These are phyloP conservation scores for Fusarium nisikadoi DNA, from an alignment of 2,329 filamentous ascomycete species.

Conservation along the genomic window DNA sequence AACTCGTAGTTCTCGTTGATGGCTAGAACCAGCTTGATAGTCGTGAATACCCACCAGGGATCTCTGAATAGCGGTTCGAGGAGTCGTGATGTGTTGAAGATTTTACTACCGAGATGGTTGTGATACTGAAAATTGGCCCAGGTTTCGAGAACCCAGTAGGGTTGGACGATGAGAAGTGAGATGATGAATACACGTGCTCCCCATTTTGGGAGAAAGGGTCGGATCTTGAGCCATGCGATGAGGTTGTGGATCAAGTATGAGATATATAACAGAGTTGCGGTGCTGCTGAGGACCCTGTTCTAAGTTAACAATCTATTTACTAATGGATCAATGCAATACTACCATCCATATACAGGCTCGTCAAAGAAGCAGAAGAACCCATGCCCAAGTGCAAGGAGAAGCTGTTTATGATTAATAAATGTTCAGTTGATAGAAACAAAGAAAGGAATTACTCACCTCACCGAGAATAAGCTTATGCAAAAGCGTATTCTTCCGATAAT, in stretches of 20 bases:
- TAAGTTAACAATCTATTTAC: neutral
- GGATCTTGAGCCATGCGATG: conserved; percentile 29
- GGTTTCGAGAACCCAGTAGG: conserved; percentile 28
- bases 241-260: conserved; percentile 28
- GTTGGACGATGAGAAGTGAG: conserved; percentile 10
- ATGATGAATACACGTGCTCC: conserved; percentile 20
- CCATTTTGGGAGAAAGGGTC: conserved; percentile 20
- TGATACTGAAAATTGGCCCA: conserved; percentile 33
- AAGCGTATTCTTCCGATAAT: conserved; percentile 21
- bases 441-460: conserved; percentile 1
- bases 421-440: neutral
- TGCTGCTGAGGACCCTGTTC: conserved; percentile 19
- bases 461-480: conserved; percentile 30
- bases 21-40: conserved; percentile 14
- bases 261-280: conserved; percentile 19
- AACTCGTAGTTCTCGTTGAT: conserved; percentile 33
- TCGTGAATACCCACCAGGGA: conserved; percentile 30
- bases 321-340: neutral
- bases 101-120: conserved; percentile 11
- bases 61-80: conserved; percentile 23
- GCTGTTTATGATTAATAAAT: neutral
- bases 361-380: conserved; percentile 27
- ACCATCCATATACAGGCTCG: conserved; percentile 29
- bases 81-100: conserved; percentile 13
- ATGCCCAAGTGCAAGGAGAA: conserved; percentile 22